These are phyloP conservation scores for Trichophyton equinum DNA, from an alignment of 2,329 filamentous ascomycete species.

Conservation along the genomic window DNA sequence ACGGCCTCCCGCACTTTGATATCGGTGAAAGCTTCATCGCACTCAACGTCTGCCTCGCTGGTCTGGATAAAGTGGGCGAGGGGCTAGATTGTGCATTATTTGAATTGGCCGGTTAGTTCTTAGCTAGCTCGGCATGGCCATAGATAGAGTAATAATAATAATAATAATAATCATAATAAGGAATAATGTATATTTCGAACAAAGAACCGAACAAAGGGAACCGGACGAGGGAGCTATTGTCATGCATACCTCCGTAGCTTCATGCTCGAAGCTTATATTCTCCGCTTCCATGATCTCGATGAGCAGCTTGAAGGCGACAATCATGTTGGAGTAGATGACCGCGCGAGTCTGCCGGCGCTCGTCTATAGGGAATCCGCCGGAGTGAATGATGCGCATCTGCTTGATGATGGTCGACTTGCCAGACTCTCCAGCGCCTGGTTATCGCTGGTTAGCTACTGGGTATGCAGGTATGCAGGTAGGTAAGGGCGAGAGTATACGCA, in stretches of 20 bases:
- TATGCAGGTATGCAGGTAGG: no score
- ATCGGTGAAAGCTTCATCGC: constrained; percentile 64
- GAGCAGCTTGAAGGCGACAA: constrained; percentile 83
- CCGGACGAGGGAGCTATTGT: neutral
- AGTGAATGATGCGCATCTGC: constrained; percentile 97
- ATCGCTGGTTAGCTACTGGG: no score
- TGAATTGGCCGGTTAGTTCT: neutral
- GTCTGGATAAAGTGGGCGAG: constrained; percentile 64
- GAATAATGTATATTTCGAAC: neutral
- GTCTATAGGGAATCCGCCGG: constrained; percentile 75
- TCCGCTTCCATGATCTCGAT: constrained; percentile 84
- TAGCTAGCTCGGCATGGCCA: no score
- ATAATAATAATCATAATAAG: no score
- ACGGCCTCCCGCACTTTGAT: constrained; percentile 56
- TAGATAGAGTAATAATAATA: no score
- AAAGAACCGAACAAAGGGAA: neutral
- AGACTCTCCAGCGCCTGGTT: constrained; percentile 76
- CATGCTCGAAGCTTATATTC: constrained; percentile 62
- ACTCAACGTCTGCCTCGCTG: constrained; percentile 64
- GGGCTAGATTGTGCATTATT: constrained; percentile 42
- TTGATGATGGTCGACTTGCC: constrained; percentile 96
- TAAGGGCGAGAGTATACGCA: constrained; percentile 34
- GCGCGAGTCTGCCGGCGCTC: constrained; percentile 91
- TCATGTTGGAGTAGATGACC: constrained; percentile 88
- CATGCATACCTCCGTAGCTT: constrained; percentile 56